Conservation (phyloP, 2,329 filamentous ascomycete species). For the Magnaporthiopsis incrustans region DNA sequence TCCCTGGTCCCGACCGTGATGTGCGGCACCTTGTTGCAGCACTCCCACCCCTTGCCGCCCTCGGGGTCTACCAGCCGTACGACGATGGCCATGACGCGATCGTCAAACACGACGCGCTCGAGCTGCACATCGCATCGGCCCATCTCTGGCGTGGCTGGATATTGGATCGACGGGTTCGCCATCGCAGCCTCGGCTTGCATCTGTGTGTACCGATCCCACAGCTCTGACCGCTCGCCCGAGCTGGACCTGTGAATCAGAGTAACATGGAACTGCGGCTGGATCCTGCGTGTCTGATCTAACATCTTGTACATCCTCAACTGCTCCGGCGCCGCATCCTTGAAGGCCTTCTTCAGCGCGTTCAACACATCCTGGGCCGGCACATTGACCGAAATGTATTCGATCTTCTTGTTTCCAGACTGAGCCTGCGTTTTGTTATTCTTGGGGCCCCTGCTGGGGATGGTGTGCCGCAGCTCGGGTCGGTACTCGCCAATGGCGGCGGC, state of each 20-base stretch:
- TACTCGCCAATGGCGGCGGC: slow-evolving; percentile 68
- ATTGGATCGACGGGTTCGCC: slow-evolving; percentile 13
- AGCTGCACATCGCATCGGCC: slow-evolving; percentile 58
- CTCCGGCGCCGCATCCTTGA: slow-evolving; percentile 45
- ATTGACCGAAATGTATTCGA: slow-evolving; percentile 51
- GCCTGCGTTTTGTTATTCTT: slow-evolving; percentile 29
- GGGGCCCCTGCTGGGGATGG: slow-evolving; percentile 53
- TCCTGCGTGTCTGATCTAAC: slow-evolving; percentile 62
- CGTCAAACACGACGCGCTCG: slow-evolving; percentile 73
- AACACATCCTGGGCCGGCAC: slow-evolving; percentile 35
- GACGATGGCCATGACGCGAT: slow-evolving; percentile 84
- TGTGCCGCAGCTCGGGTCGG: slow-evolving; percentile 66
- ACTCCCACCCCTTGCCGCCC: slow-evolving; percentile 47
- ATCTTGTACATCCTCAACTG: slow-evolving; percentile 65
- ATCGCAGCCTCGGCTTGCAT: slow-evolving; percentile 42
- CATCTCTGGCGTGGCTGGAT: slow-evolving; percentile 35
- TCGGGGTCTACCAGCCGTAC: slow-evolving; percentile 58
- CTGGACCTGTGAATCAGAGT: slow-evolving; percentile 79
- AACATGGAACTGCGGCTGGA: slow-evolving; percentile 86
- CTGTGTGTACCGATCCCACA: slow-evolving; percentile 69
- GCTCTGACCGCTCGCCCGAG: slow-evolving; percentile 49
- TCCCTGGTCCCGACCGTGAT: slow-evolving; percentile 82
- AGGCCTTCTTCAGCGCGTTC: slow-evolving; percentile 59
- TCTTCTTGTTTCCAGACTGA: slow-evolving; percentile 29
- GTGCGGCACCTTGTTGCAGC: slow-evolving; percentile 72